A percentile compares a stretch with the other conserved stretches of the same genome.
Evolutionary conservation across 306 rosid species (phyloP).

Genomic region (Cucumis hystrix): DNA sequence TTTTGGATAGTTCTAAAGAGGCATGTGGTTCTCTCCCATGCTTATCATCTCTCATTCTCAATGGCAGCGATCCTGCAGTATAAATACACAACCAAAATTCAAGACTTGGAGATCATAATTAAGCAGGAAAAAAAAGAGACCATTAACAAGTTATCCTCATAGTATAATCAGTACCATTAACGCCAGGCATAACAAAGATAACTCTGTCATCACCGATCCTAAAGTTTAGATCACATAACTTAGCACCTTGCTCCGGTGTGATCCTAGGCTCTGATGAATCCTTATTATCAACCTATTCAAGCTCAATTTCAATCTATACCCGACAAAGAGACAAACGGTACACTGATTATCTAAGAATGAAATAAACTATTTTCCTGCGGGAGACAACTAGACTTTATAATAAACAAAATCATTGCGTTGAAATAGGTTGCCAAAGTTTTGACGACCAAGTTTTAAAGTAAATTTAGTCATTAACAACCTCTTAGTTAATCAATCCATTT

Average conservation of each 20-base stretch:
- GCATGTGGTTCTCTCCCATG: slow-evolving; percentile 25
- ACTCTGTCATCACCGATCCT: slow-evolving; percentile 92
- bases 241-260: slow-evolving; percentile 56
- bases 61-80: slow-evolving; percentile 22
- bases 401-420: too few relatives aligned
- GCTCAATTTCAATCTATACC: background rate
- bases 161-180: slow-evolving; percentile 57
- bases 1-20: slow-evolving; percentile 24
- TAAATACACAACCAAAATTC: slow-evolving; percentile 28
- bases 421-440: too few relatives aligned
- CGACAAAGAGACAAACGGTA: background rate
- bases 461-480: too few relatives aligned
- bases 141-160: slow-evolving; percentile 19
- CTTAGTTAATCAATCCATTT: too few relatives aligned
- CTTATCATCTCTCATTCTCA: slow-evolving; percentile 5
- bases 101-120: slow-evolving; percentile 16
- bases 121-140: slow-evolving; percentile 10
- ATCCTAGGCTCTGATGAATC: slow-evolving; percentile 59
- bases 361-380: background rate
- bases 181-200: slow-evolving; percentile 62
- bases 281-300: slow-evolving; percentile 63
- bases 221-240: slow-evolving; percentile 71
- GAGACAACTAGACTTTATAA: too few relatives aligned
- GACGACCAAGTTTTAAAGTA: too few relatives aligned
- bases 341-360: background rate